Evolutionary conservation across 2,329 filamentous ascomycete genomes (phyloP), one percentile per base, ranked within the genome.

Genomic region (Scedosporium boydii): DNA sequence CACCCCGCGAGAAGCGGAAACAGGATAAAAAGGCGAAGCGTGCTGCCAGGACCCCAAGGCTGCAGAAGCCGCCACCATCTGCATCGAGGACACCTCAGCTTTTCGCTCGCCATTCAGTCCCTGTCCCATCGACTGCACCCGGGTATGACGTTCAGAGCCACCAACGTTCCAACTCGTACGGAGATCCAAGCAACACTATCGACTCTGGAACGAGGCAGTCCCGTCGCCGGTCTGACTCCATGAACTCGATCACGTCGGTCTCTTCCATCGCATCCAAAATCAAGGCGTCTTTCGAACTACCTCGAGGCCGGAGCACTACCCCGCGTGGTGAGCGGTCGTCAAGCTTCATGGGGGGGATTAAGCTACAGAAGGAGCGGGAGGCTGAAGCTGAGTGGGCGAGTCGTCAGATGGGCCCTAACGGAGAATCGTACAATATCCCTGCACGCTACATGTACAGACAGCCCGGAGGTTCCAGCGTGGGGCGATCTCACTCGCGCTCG

Each of bases 81-180:
- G 60, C 60, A 6, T 62, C 60, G n/a, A 56, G 55, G 27, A 62
- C 60, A 9, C 55, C 53, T 14, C 60, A 58, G 4, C 55, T 62
- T 5, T 18, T n/a, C 16, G 53, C 53, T 16, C 46, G 48, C 46
- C 18, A 26, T 38, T 18, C 21, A 16, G 26, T 48, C 6, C 29
- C 48, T 18, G 21, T 4, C 7, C 26, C 60, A 34, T 18, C 34
- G 34, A 48, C 48, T 27, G 34, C 60, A 12, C 2, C 38, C 21
- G 48, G 34, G 6, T 26, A 38, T 21, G 44, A 7, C 27, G 10
- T n/a, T 23, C 60, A 62, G 41, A 56, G 7, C 60, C n/a, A 59
- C 60, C n/a, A 59, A 12, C 38, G 41, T 14, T 42, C 58, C 26
- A 58, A 27, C 21, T 41, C 27, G 26, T 38, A 21, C n/a, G 42